These are phyloP conservation scores for Paraconiothyrium brasiliense DNA, from an alignment of 2,329 filamentous ascomycete species.

Conservation along the genomic window DNA sequence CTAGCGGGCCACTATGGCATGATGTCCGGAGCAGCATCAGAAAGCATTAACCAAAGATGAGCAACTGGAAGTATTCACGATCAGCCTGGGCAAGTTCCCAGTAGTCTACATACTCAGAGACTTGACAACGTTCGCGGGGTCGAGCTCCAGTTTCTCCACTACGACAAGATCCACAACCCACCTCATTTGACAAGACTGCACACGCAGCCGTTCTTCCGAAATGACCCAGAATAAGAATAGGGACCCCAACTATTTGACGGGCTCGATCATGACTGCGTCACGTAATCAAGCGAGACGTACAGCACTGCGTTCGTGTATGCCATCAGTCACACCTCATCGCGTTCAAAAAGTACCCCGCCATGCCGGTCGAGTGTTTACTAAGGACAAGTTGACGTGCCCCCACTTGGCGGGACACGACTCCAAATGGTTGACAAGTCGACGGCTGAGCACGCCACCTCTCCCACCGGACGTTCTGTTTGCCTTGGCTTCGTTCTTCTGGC, in stretches of 20 bases:
- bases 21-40: not conserved
- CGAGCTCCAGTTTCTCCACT: not conserved
- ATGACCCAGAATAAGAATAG: not conserved
- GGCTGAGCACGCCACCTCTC: not conserved
- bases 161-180: not conserved
- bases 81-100: not conserved
- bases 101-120: not conserved
- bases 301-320: not conserved
- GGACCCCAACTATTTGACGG: not conserved
- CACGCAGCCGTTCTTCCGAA: not conserved
- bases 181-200: not conserved
- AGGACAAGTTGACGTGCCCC: not conserved
- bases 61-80: not conserved
- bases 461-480: not conserved
- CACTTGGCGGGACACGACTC: not conserved
- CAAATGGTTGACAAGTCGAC: not conserved
- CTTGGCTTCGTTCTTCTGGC: not conserved
- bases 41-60: not conserved
- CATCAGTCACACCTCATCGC: not conserved
- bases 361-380: slow-evolving; percentile 7
- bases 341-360: slow-evolving; percentile 6
- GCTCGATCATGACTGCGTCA: not conserved
- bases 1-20: not conserved
- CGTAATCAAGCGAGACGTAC: not conserved
- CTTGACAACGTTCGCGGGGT: not conserved